phyloP scores from a whole-genome alignment of 73 alveolate genomes.

The Paramecium bursaria region DNA sequence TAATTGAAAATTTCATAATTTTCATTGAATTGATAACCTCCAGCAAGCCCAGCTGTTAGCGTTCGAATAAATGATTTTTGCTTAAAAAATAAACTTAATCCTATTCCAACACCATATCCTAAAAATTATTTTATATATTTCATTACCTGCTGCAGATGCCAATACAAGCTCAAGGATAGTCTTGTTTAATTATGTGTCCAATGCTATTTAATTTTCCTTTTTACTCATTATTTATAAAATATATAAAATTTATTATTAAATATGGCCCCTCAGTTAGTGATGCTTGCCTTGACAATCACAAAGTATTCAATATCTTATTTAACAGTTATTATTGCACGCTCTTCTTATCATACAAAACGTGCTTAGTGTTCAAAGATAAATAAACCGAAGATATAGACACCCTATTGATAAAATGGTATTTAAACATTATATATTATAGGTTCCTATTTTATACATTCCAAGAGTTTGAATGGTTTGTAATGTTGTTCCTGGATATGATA shows the following conservation, averaged over 20 bases:
- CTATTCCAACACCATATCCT: slow-evolving; percentile 52
- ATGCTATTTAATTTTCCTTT: slow-evolving; percentile 13
- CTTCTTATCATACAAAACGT: slow-evolving; percentile 27
- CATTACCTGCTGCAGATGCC: slow-evolving; percentile 4
- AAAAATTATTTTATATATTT: background rate
- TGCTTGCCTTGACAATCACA: no score
- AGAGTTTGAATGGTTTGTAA: background rate
- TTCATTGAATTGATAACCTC: slow-evolving; percentile 34
- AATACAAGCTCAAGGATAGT: slow-evolving; percentile 5
- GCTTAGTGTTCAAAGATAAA: background rate
- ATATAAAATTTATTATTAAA: no score
- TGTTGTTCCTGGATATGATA: background rate
- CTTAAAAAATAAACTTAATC: slow-evolving; percentile 19
- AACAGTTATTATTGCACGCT: slow-evolving; percentile 48
- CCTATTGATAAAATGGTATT: slow-evolving; percentile 31
- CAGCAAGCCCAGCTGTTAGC: slow-evolving; percentile 48
- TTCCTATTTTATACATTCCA: slow-evolving; percentile 12
- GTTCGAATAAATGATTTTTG: slow-evolving; percentile 39
- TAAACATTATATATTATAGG: background rate
- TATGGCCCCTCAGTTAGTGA: no score
- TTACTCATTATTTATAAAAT: no score
- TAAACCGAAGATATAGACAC: background rate
- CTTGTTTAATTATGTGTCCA: slow-evolving; percentile 38
- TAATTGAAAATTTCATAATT: slow-evolving; percentile 26
- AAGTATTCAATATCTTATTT: no score